Evolutionary conservation across 441 rosid genomes (phyloP).

Genomic region (Aquilaria agallochum): DNA sequence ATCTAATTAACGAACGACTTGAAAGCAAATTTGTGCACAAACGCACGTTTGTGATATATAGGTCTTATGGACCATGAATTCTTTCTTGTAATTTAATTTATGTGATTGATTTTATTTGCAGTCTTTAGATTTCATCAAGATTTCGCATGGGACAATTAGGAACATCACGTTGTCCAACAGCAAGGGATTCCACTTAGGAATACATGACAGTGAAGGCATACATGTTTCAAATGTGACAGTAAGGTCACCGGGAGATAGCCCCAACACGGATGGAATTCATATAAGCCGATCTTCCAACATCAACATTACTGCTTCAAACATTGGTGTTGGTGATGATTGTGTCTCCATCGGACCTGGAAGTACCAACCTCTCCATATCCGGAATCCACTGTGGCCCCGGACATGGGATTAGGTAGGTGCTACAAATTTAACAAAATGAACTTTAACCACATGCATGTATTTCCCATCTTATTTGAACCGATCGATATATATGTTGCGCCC

Average conservation of each 20-base stretch:
- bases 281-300: constrained; percentile 34
- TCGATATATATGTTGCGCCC: background rate
- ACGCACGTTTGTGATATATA: background rate
- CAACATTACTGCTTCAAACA: constrained; percentile 28
- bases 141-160: constrained; percentile 38
- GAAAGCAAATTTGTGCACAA: background rate
- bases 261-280: constrained; percentile 72
- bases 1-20: background rate
- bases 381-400: constrained; percentile 55
- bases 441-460: background rate
- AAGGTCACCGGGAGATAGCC: constrained; percentile 49
- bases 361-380: constrained; percentile 27
- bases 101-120: constrained; percentile 15
- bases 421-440: background rate
- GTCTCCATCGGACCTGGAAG: constrained; percentile 58
- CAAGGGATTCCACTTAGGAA: constrained; percentile 46
- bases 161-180: constrained; percentile 33
- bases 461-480: background rate
- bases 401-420: constrained; percentile 56
- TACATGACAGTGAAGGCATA: constrained; percentile 28
- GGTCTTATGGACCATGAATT: too few species aligned
- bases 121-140: constrained; percentile 35
- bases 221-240: constrained; percentile 25
- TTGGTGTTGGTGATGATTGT: constrained; percentile 66
- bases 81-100: too few species aligned